A percentile compares a stretch with the other conserved stretches of the same genome.
phyloP scores from a whole-genome alignment of 139 green algal species.

The Chlamydomonas schloesseri region DNA sequence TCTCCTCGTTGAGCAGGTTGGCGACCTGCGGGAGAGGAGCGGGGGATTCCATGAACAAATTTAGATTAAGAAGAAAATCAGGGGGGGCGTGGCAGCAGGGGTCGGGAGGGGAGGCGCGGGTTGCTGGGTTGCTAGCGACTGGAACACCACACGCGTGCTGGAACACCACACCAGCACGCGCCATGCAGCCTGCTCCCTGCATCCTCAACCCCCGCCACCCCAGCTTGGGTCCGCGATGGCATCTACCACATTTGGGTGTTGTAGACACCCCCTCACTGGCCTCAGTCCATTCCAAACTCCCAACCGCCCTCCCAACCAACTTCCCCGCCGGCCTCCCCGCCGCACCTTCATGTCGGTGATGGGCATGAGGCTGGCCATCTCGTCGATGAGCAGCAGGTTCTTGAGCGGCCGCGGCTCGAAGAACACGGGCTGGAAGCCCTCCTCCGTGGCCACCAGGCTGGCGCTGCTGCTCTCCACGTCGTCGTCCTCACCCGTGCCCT shows the following conservation, averaged over 20 bases:
- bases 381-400: conserved; percentile 94
- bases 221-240: too few relatives aligned
- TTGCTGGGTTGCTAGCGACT: too few relatives aligned
- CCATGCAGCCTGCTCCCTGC: too few relatives aligned
- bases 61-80: too few relatives aligned
- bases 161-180: too few relatives aligned
- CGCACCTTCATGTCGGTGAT: conserved; percentile 93
- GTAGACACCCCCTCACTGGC: too few relatives aligned
- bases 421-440: conserved; percentile 92
- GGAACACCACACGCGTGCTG: too few relatives aligned
- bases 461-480: conserved; percentile 84
- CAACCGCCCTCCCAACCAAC: background rate
- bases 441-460: conserved; percentile 84
- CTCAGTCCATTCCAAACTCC: too few relatives aligned
- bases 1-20: conserved; percentile 90
- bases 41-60: too few relatives aligned
- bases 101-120: background rate
- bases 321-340: background rate
- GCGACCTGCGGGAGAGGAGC: conserved; percentile 68
- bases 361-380: conserved; percentile 88
- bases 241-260: too few relatives aligned
- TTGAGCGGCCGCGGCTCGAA: conserved; percentile 91
- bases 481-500: conserved; percentile 94
- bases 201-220: too few relatives aligned
- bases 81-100: too few relatives aligned